Base-by-base conservation (phyloP, 495 filamentous ascomycete species). In the Tetracladium setigerum region DNA sequence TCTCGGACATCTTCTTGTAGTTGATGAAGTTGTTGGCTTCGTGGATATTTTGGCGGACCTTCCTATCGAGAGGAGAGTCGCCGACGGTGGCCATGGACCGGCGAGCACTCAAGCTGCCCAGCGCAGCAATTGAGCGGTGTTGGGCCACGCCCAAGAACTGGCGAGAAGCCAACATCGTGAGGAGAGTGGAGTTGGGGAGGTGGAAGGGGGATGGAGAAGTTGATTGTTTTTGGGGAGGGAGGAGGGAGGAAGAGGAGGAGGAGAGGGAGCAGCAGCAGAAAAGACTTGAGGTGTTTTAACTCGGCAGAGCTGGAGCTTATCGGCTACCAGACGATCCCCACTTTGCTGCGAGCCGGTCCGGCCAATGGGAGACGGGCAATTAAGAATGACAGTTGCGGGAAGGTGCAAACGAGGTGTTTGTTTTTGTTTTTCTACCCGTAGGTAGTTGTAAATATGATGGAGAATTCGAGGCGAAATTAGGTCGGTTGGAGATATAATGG, bases 1-100 rank as follows among this genome's bases (percentile, higher is more conserved):
- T 97, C 76, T 97, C 88, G 58, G 84, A 86, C 91, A 97, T 96
- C 78, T 95, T 95, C 81, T 86, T 89, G 66, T 74, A 76, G 67
- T 72, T 76, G 67, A 78, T 74, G 63, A 75, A 78, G 69, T 71
- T 77, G 63, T 53, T 55, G 45, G 71, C 63, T 62, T 78, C 75
- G 62, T 68, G 70, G 65, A 69, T 77, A 65, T 78, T 78, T 59
- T 78, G 74, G 46, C 62, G 61, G 32, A 78, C 74, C 69, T 79
- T 77, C 59, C 62, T 65, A 64, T 77, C 74, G 44, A 79, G 64
- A 44, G 71, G 66, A 46, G 68, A 67, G 53, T 77, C 71, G 37
- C 64, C 58, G 34, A 74, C 68, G 31, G 72, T 74, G 17, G 75
- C 75, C 74, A 79, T 75, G 22, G 22, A 27, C 52, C 73, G 61